phyloP scores from a whole-genome alignment of 2,329 filamentous ascomycete species.

The Macrophomina phaseolina region DNA sequence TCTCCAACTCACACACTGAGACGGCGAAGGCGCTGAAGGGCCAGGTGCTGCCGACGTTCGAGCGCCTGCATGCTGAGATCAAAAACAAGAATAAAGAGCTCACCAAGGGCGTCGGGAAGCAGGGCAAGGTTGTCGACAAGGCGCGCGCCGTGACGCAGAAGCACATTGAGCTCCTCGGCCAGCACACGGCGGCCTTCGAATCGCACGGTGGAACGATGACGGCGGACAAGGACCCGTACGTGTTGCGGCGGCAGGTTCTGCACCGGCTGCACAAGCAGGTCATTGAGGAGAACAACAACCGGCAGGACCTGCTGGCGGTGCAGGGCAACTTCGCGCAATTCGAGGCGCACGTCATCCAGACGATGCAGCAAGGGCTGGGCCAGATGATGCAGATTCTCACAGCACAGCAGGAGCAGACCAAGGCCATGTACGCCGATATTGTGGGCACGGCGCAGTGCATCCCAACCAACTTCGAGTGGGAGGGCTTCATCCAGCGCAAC shows the following conservation, averaged over 20 bases:
- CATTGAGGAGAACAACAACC: conserved; percentile 93
- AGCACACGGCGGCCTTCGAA: conserved; percentile 81
- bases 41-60: conserved; percentile 84
- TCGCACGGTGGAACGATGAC: conserved; percentile 74
- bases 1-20: conserved; percentile 87
- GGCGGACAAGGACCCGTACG: conserved; percentile 82
- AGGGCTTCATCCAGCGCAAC: conserved; percentile 77
- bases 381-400: conserved; percentile 82
- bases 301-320: conserved; percentile 87
- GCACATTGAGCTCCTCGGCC: conserved; percentile 91
- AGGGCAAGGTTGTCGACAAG: conserved; percentile 90
- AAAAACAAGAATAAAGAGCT: conserved; percentile 96
- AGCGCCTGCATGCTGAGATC: conserved; percentile 92
- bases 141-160: conserved; percentile 86
- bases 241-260: conserved; percentile 79
- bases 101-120: conserved; percentile 77
- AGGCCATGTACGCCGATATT: conserved; percentile 83
- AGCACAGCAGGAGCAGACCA: conserved; percentile 80
- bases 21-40: conserved; percentile 90
- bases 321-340: conserved; percentile 89
- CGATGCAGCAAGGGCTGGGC: conserved; percentile 80
- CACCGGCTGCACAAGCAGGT: conserved; percentile 90
- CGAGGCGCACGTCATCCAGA: conserved; percentile 82
- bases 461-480: conserved; percentile 89
- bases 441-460: conserved; percentile 77